A percentile compares a stretch with the other conserved stretches of the same genome.
Evolutionary conservation across 176 grass and related monocot species (phyloP).

Genomic region (Pharus latifolius): DNA sequence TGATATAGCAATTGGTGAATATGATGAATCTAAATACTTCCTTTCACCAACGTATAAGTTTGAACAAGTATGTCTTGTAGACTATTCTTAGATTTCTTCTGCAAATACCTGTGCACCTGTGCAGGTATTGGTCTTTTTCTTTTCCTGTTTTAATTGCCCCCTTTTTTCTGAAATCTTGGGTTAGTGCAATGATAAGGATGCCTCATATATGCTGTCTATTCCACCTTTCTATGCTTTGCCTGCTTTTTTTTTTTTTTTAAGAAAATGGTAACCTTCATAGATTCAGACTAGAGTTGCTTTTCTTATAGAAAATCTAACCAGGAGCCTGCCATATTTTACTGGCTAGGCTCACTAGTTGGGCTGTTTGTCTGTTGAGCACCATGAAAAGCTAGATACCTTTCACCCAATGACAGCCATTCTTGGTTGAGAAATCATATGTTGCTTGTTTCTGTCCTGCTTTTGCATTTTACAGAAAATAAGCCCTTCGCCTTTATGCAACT

Average conservation of each 20-base stretch:
- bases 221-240: too few relatives aligned
- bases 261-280: neutral
- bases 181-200: neutral
- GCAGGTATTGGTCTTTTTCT: neutral
- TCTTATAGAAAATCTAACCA: neutral
- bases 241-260: too few relatives aligned
- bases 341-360: neutral
- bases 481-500: neutral
- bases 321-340: neutral
- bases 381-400: neutral
- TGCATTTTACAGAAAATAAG: neutral
- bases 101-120: neutral
- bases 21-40: slow-evolving; percentile 84
- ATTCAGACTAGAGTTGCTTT: neutral
- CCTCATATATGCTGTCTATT: slow-evolving; percentile 18
- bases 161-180: neutral
- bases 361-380: neutral
- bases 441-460: neutral
- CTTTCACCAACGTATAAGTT: slow-evolving; percentile 85
- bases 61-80: slow-evolving; percentile 75
- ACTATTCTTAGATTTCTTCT: neutral
- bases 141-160: neutral
- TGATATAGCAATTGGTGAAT: slow-evolving; percentile 64
- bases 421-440: slow-evolving; percentile 14
- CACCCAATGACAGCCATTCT: neutral